phyloP scores from a whole-genome alignment of 2,329 filamentous ascomycete genomes.

The Decorospora gaudefroyi region DNA sequence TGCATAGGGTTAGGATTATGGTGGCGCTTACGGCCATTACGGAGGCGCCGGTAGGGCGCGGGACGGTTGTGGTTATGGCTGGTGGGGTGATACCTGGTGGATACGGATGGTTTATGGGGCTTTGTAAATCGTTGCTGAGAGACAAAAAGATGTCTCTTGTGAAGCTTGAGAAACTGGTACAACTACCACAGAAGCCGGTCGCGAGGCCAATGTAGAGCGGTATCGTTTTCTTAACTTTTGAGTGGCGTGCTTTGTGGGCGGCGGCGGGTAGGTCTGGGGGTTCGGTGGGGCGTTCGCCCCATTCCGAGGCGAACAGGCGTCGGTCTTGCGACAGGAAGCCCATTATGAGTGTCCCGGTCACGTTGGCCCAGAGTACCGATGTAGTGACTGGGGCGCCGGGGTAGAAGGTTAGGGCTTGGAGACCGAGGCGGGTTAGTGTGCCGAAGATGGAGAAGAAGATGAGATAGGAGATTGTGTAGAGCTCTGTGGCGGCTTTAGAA shows the following conservation, averaged over 20 bases:
- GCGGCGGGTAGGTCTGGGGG: constrained; percentile 8
- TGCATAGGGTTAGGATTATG: constrained; percentile 69
- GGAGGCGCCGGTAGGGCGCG: constrained; percentile 74
- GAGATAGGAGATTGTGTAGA: constrained; percentile 76
- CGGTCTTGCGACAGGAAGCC: constrained; percentile 83
- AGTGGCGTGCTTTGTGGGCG: constrained; percentile 37
- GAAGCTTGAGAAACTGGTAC: constrained; percentile 88
- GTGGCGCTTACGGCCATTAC: constrained; percentile 81
- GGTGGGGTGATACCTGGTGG: constrained; percentile 36
- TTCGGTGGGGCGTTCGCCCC: constrained; percentile 53
- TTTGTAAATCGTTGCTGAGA: constrained; percentile 71
- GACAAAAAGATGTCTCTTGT: constrained; percentile 80
- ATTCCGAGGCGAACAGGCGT: constrained; percentile 72
- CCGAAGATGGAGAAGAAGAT: constrained; percentile 84
- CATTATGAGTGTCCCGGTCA: constrained; percentile 78
- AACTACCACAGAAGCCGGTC: constrained; percentile 86
- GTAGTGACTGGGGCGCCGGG: constrained; percentile 75
- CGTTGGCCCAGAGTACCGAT: constrained; percentile 83
- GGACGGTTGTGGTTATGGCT: constrained; percentile 38
- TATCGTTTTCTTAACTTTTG: constrained; percentile 76
- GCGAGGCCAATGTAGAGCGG: constrained; percentile 85
- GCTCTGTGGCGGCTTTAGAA: constrained; percentile 40
- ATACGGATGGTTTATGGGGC: constrained; percentile 52
- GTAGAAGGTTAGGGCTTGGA: constrained; percentile 79
- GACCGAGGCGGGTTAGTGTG: constrained; percentile 78